Conservation (phyloP, 495 filamentous ascomycete genomes). For the Trichoderma virens region DNA sequence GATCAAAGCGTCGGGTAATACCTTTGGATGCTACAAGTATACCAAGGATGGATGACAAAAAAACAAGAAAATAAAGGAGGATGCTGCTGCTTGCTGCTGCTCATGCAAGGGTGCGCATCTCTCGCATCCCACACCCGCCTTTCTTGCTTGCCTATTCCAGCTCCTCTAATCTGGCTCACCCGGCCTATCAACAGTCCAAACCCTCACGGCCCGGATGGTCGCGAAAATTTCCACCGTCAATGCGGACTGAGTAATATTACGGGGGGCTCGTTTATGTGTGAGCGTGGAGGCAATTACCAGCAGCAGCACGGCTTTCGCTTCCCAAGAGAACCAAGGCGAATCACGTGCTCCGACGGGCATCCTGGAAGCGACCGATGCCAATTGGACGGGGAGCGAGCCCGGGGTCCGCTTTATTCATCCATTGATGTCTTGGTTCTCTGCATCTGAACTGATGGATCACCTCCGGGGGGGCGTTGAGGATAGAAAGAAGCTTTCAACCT, state of each 20-base stretch:
- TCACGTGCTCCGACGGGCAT: neutral
- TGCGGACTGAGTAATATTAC: neutral
- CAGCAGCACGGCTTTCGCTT: neutral
- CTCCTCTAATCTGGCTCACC: neutral
- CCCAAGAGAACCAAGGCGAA: neutral
- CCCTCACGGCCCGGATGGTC: neutral
- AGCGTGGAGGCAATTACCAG: neutral
- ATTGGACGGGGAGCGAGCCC: neutral
- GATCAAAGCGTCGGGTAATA: too few relatives aligned
- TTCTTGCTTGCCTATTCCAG: neutral
- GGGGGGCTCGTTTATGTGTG: neutral
- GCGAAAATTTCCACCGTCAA: neutral
- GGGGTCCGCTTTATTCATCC: neutral
- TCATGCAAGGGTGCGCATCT: constrained; percentile 1
- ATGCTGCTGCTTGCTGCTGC: too few relatives aligned
- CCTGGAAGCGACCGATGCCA: neutral
- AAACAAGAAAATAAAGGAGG: neutral
- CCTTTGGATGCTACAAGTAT: neutral
- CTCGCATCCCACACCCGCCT: neutral
- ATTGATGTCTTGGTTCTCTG: too few relatives aligned
- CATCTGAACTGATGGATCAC: too few relatives aligned
- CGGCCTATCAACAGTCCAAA: too few relatives aligned
- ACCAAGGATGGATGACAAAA: neutral
- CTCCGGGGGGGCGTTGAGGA: too few relatives aligned
- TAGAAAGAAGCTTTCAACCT: neutral